Base-by-base conservation (phyloP, 2,329 filamentous ascomycete species). In the Colletotrichum cereale region DNA sequence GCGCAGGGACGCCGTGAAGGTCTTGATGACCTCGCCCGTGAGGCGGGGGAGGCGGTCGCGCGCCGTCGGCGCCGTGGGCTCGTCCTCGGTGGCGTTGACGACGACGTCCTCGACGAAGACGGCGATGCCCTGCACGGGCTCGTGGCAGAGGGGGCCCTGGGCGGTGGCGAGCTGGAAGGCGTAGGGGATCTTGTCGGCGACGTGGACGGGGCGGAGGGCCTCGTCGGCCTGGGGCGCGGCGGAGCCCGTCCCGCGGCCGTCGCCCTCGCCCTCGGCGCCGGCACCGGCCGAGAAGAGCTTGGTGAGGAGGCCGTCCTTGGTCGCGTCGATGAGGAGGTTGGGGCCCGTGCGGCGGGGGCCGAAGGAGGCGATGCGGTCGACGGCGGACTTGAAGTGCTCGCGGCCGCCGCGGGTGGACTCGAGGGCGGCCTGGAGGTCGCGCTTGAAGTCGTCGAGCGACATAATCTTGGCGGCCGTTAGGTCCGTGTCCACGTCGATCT, bases 21-120 rank as follows among this genome's bases (percentile, higher is more conserved):
- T 92, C 80, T 95, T 95, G 84, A 99, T 97, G 55, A 97, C 90
- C 83, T 98, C 96, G 73, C 96, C 95, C 0, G 95, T 98, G 0
- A 98, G 85, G 2, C 95, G 92, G 76, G 93, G 93, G 21, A 95
- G 85, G 63, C 88, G 90, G 75, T 94, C 91, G 18, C 87, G 84
- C 18, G 88, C 86, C 2, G 92, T 88, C 21, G 87, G 78, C 24
- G 81, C 78, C 5, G 57, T 42, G 50, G 82, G 81, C 38, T 88
- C 86, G 10, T 88, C 87, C 5, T 89, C 84, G 66, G 86, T 84
- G 38, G 70, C 31, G 62, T 71, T 60, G 42, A 97, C 85, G 5
- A 86, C 83, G 38, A 98, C 85, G 57, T 94, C 91, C 81, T 99
- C 95, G 60, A 99, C 86, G 80, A 97, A 93, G 58, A 98, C 93